Conservation (phyloP, 2,329 filamentous ascomycete genomes). For the Sclerotinia spermophila region DNA sequence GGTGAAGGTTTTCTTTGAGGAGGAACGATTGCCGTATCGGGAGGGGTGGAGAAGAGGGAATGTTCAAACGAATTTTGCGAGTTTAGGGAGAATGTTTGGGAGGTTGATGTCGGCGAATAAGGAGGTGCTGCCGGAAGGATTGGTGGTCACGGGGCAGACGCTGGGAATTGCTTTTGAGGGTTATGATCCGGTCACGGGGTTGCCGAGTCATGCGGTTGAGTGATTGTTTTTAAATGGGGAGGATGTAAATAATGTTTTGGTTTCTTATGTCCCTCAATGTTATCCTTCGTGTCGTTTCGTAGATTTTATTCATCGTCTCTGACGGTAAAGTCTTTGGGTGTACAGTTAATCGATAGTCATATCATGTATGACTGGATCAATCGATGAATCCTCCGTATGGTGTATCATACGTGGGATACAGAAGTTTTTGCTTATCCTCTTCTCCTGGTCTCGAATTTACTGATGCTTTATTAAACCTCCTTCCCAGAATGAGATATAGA, state of each 20-base stretch:
- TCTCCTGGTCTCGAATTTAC: too few species aligned
- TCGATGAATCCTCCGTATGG: too few species aligned
- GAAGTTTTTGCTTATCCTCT: too few species aligned
- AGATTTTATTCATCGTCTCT: too few species aligned
- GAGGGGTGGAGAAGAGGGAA: conserved; percentile 42
- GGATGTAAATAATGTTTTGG: accelerated
- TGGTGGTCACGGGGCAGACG: conserved; percentile 1
- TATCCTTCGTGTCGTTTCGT: too few species aligned
- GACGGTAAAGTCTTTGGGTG: too few species aligned
- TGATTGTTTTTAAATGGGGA: not conserved
- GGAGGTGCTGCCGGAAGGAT: not conserved
- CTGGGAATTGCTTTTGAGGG: not conserved
- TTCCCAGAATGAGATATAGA: not conserved
- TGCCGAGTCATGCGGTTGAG: not conserved
- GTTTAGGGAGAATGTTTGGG: conserved; percentile 71
- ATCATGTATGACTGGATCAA: too few species aligned
- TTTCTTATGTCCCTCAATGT: not conserved
- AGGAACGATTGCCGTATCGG: conserved; percentile 11
- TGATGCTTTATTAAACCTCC: too few species aligned
- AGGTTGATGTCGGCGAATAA: conserved; percentile 53
- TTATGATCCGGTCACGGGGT: not conserved
- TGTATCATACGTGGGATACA: too few species aligned
- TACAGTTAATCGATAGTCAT: too few species aligned
- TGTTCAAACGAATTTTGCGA: conserved; percentile 51
- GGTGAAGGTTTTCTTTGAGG: conserved; percentile 2